Base-by-base conservation (phyloP, 495 filamentous ascomycete genomes). In the Letharia lupina region DNA sequence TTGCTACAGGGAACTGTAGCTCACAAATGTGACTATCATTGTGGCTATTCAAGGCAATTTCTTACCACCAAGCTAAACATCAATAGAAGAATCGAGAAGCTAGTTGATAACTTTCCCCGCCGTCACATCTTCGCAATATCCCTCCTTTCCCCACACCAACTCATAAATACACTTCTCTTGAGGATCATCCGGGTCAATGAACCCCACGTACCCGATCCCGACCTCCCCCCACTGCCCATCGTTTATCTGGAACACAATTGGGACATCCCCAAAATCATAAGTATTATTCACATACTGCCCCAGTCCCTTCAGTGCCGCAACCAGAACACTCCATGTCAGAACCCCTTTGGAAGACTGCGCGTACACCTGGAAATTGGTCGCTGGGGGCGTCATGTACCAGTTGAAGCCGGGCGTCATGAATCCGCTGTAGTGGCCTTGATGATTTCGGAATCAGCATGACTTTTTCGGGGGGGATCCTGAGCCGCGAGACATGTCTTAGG, bases 191-290 rank as follows among this genome's bases (percentile, higher is more conserved):
- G 41, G 41, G 37, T 63, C 45, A 39, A 54, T 33, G 6, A 16
- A 50, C 5, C 61, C 61, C 11, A 52, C 61, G 54, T 63, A 63
- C 45, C 61, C 61, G 8, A 48, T 63, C 41, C 44, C 61, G n/a
- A 63, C 61, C 61, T 63, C 61, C 35, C 61, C 61, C 61, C 44
- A 52, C 61, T 20, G 28, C 20, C 61, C 61, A n/a, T 54, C 45
- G 12, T 54, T 52, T 0, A 63, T n/a, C 33, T 63, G 61, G 7
- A 54, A 63, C 42, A 63, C 61, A 7, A 63, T 35, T 12, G 61
- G 61, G 2, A 6, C 2, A n/a, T 54, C 33, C 23, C 33, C 61
- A 20, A 28, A 39, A n/a, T 63, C 33, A 37, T 63, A 63, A 1
- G 1, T 10, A 20, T n/a, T 20, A 7, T 10, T 6, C 37, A 16